Conservation (phyloP, 192 early-diverging fungal species). For the Backusella circina region DNA sequence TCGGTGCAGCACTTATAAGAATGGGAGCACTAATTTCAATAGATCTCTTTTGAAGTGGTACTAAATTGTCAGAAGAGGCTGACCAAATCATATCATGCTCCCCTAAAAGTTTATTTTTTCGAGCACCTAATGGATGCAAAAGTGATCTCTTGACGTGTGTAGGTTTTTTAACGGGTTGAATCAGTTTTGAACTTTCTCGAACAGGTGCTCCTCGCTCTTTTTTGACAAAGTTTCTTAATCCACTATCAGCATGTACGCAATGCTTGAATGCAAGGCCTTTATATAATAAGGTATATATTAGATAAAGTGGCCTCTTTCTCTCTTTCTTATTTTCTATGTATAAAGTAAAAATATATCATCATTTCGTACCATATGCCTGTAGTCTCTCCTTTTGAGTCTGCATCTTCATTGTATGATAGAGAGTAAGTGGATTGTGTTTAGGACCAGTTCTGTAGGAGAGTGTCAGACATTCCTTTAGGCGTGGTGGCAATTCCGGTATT, state of each 20-base stretch:
- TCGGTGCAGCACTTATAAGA: not conserved
- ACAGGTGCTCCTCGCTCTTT: slow-evolving; percentile 17
- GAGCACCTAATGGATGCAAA: not conserved
- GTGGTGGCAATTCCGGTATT: slow-evolving; percentile 11
- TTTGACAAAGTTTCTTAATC: slow-evolving; percentile 16
- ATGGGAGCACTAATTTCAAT: slow-evolving; percentile 3
- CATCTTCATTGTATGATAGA: slow-evolving; percentile 40
- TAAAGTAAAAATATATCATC: not conserved
- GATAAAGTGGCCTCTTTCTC: not conserved
- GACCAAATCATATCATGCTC: slow-evolving; percentile 11
- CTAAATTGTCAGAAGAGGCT: slow-evolving; percentile 5
- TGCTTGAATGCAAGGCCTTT: slow-evolving; percentile 32
- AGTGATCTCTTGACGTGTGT: slow-evolving; percentile 15
- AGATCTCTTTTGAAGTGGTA: not conserved
- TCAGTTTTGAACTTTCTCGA: slow-evolving; percentile 15
- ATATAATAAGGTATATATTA: not conserved
- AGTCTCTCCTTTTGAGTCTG: slow-evolving; percentile 15
- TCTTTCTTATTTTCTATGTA: not conserved
- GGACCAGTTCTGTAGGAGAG: slow-evolving; percentile 30
- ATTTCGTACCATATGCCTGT: slow-evolving; percentile 26
- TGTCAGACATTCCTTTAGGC: slow-evolving; percentile 22
- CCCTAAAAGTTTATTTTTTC: slow-evolving; percentile 2
- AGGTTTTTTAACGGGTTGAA: not conserved
- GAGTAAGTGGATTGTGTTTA: slow-evolving; percentile 26
- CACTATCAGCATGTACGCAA: slow-evolving; percentile 31